Conservation (phyloP, 768 basidiomycete genomes). For the Panellus pusillus region DNA sequence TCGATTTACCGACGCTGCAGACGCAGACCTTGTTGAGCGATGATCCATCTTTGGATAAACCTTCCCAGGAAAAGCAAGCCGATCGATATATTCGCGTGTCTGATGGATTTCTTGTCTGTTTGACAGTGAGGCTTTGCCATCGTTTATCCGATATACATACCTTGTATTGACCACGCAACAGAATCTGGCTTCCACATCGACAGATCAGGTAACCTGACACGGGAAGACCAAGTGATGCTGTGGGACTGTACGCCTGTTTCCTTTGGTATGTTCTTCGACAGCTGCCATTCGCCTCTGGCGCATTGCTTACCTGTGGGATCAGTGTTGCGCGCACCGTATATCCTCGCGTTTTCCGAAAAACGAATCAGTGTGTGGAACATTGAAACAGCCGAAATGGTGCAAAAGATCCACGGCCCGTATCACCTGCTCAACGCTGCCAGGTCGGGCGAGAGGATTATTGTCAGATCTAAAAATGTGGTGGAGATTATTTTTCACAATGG, state of each 20-base stretch:
- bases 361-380: constrained; percentile 79
- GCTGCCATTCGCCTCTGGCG: too few relatives aligned
- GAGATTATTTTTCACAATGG: constrained; percentile 4
- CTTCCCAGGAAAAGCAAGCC: constrained; percentile 48
- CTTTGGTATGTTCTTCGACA: constrained; percentile 55
- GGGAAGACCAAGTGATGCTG: constrained; percentile 65
- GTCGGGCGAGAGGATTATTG: background rate
- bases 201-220: constrained; percentile 69
- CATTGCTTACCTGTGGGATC: background rate
- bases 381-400: constrained; percentile 64
- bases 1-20: constrained; percentile 69
- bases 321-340: constrained; percentile 79
- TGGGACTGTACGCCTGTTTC: constrained; percentile 73
- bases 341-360: constrained; percentile 73
- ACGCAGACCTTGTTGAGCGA: constrained; percentile 78
- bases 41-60: constrained; percentile 54
- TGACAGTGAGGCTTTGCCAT: too few relatives aligned
- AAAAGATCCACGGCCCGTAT: constrained; percentile 59
- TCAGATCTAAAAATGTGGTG: background rate
- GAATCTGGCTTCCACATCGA: constrained; percentile 84
- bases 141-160: too few relatives aligned
- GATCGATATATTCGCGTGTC: constrained; percentile 76
- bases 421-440: constrained; percentile 15
- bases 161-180: too few relatives aligned
- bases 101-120: constrained; percentile 75